Evolutionary conservation across 805 yeast species (phyloP), one percentile per base, ranked within the genome.

Genomic region (Myxozyma vanderwaltii): DNA sequence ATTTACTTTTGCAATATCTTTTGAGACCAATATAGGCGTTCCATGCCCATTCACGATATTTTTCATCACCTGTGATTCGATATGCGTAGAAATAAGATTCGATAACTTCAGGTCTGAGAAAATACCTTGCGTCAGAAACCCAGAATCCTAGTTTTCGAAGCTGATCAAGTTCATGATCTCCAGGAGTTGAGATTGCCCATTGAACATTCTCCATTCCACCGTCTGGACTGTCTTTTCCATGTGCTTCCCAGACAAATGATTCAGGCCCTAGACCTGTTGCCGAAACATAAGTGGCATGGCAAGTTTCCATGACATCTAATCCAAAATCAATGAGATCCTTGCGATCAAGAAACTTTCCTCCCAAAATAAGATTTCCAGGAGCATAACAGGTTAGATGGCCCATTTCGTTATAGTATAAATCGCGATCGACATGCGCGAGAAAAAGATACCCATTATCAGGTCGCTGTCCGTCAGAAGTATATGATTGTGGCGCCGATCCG

Each of bases 41-140:
- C 74, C 77, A 71, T 0, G 83, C 85, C 67, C 76, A 72, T 8
- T 74, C 73, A 54, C 82, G 73, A 78, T 83, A 82, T 64, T 74
- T 73, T 0, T 74, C 65, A 54, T 82, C 82, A 13, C 83, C 83
- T 0, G 85, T 81, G 43, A 79, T 74, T 56, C 85, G 75, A 63
- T 77, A 81, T 67, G 81, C 72, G 64, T 79, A 80, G 65, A 79
- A 79, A 2, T 82, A 72, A 0, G 84, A 77, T 63, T 82, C 84
- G 52, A 82, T 77, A 24, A 79, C 74, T 64, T 81, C 82, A 0
- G 85, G 82, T 38, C 83, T 71, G 12, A 82, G 69, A 7, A 79
- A 67, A 52, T 74, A 77, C 45, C 74, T 63, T 1, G 77, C 70
- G 21, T 71, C 58, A 7, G 64, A 56, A 15, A 57, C 51, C 66